These are phyloP conservation scores for Hirschioporus abietinus DNA, from an alignment of 768 basidiomycete genomes.

Conservation along the genomic window DNA sequence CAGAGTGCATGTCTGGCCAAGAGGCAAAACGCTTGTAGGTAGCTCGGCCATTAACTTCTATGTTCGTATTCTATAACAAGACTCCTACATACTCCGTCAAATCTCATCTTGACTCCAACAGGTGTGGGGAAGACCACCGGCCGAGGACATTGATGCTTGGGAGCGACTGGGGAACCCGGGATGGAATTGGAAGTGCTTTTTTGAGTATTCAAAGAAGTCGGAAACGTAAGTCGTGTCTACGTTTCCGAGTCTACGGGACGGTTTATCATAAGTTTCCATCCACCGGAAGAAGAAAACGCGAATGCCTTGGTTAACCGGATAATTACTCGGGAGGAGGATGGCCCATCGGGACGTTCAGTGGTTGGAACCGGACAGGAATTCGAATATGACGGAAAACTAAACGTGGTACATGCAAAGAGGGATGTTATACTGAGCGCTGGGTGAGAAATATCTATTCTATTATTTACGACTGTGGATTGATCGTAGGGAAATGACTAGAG, in stretches of 20 bases:
- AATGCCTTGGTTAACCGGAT: constrained; percentile 10
- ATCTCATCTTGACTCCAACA: neutral
- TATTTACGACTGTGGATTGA: neutral
- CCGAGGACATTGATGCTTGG: constrained; percentile 16
- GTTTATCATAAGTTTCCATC: neutral
- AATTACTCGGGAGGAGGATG: constrained; percentile 2
- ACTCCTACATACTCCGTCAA: neutral
- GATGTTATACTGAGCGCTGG: constrained; percentile 42
- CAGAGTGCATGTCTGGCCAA: constrained; percentile 15
- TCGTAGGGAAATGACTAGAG: constrained; percentile 20
- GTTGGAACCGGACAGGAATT: constrained; percentile 33
- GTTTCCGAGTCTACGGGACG: neutral
- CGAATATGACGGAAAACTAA: constrained; percentile 20
- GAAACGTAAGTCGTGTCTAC: neutral
- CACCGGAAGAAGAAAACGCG: neutral
- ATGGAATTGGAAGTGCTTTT: constrained; percentile 22
- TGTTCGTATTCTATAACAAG: neutral
- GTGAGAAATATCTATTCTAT: constrained; percentile 17
- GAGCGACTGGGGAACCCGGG: constrained; percentile 22
- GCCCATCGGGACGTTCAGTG: neutral
- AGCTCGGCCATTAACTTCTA: constrained; percentile 16
- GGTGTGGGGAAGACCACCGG: constrained; percentile 16
- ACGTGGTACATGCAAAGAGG: constrained; percentile 28
- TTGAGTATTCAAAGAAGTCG: constrained; percentile 19
- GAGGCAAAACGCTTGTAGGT: constrained; percentile 20